Percentiles rank a stretch among this genome's conserved stretches.
phyloP scores from a whole-genome alignment of 805 yeast genomes.

The Zygosaccharomyces bisporus region DNA sequence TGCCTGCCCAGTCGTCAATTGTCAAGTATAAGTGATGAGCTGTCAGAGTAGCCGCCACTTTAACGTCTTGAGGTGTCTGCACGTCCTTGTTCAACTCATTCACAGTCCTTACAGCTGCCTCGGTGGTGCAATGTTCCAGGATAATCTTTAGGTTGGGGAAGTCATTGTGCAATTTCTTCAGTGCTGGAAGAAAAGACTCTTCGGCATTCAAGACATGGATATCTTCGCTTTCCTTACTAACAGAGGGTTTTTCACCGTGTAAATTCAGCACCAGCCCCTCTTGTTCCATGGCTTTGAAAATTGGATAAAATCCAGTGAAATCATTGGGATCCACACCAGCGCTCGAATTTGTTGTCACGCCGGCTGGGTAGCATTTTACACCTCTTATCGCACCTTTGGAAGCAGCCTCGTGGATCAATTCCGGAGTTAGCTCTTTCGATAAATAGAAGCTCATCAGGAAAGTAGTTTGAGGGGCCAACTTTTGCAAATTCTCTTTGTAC shows the following conservation, averaged over 20 bases:
- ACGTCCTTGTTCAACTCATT: slow-evolving; percentile 53
- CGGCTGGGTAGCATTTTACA: slow-evolving; percentile 97
- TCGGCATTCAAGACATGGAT: slow-evolving; percentile 94
- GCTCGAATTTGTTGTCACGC: slow-evolving; percentile 94
- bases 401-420: slow-evolving; percentile 76
- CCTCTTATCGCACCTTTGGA: slow-evolving; percentile 67
- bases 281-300: slow-evolving; percentile 83
- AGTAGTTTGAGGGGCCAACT: slow-evolving; percentile 73
- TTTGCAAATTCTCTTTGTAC: slow-evolving; percentile 62
- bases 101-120: slow-evolving; percentile 78
- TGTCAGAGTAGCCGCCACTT: slow-evolving; percentile 88
- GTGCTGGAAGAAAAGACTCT: slow-evolving; percentile 84
- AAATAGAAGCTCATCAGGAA: slow-evolving; percentile 90
- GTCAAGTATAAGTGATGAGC: slow-evolving; percentile 91
- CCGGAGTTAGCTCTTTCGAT: slow-evolving; percentile 77
- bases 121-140: slow-evolving; percentile 92
- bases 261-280: slow-evolving; percentile 75
- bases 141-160: slow-evolving; percentile 86
- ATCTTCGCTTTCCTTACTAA: slow-evolving; percentile 49
- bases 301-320: slow-evolving; percentile 81
- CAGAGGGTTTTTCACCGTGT: slow-evolving; percentile 93
- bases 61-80: slow-evolving; percentile 39
- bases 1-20: slow-evolving; percentile 95
- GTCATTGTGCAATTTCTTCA: slow-evolving; percentile 67
- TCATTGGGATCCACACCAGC: slow-evolving; percentile 94